Base-by-base conservation (phyloP, 768 basidiomycete species). In the Mycena rosella region DNA sequence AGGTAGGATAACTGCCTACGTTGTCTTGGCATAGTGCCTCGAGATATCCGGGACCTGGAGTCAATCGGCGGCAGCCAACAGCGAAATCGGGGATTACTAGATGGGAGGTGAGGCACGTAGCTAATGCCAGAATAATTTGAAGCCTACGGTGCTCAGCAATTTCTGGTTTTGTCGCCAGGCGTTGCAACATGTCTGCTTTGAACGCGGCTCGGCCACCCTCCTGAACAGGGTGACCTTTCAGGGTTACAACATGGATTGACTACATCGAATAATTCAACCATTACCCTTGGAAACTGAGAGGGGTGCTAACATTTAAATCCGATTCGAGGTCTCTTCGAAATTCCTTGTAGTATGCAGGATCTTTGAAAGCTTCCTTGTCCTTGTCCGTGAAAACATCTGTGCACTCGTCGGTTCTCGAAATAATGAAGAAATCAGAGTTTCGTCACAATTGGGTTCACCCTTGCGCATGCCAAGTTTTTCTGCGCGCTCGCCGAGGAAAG, bases 11-110 rank as follows among this genome's bases (percentile, higher is more conserved):
- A 34, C 32, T 40, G 14, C 38, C 36, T 65, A 88, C 90, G 72
- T 91, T 91, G 68, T 88, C 86, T 76, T 86, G 82, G 65, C 86
- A 87, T 2, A 91, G 77, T 0, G 90, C 87, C 70, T 91, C 89
- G 34, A 91, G 82, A 73, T 89, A 92, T 8, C 90, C 89, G 13
- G 88, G 88, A 0, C 89, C 90, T 2, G 89, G 88, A 0, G 91
- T 92, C 53, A 91, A 76, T n/a, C 90, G 82, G 29, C 89, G 82
- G 76, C 89, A 92, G 6, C 79, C 83, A 18, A 89, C 84, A 7
- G 84, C 78, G 69, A 90, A 91, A 51, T 85, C 78, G 15, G 90
- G 89, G 27, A 89, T 80, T n/a, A 90, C 87, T 89, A 51, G 27
- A 65, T 32, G 27, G 17, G 44, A 55, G 61, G 27, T 40, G 20